Evolutionary conservation across 129 eudicot species (phyloP), one percentile per base, ranked within the genome.

Genomic region (Flaveria brownii): DNA sequence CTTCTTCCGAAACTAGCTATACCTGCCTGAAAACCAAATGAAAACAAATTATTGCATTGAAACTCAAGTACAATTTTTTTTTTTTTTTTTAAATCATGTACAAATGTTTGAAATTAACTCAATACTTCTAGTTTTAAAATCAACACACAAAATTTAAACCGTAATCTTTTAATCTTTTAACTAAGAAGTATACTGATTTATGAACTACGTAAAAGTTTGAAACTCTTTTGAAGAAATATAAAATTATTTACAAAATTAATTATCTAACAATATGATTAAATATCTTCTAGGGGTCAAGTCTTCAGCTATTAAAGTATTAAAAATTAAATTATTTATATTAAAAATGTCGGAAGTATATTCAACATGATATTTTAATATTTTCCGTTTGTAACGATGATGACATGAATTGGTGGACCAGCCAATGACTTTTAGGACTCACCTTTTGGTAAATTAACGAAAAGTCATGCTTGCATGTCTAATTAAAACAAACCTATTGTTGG

Each of bases 1-100:
- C 67, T 72, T 79, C 73, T 79, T 72, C 67, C 78, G 9, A 62
- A 63, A 79, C 67, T n/a, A n/a, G n/a, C n/a, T 71, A 79, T 20
- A 5, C 15, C 68, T 39, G 20, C 18, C 74, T 64, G n/a, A 69
- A 79, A 61, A 51, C 45, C 16, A 17, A 25, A 11, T 54, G 23
- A 30, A 55, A 71, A 26, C 1, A 1, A 36, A 39, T 30, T 64
- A 63, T 17, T 42, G 20, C 7, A 2, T 45, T 45, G 14, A 45
- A 45, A 45, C 49, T 22, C 33, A 12, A 26, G n/a, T 28, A 28
- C 33, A 28, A 28, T 28, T 28, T 28, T 28, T 25, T 25, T 25
- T 25, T 28, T 28, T 28, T 28, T 25, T 25, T 25, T 25, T 25
- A 25, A 30, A 63, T 20, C 22, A 20, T 0, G 22, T 20, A 20